Evolutionary conservation across 1,284 basidiomycete species (phyloP).

Genomic region (Salmacisia buchloeana): DNA sequence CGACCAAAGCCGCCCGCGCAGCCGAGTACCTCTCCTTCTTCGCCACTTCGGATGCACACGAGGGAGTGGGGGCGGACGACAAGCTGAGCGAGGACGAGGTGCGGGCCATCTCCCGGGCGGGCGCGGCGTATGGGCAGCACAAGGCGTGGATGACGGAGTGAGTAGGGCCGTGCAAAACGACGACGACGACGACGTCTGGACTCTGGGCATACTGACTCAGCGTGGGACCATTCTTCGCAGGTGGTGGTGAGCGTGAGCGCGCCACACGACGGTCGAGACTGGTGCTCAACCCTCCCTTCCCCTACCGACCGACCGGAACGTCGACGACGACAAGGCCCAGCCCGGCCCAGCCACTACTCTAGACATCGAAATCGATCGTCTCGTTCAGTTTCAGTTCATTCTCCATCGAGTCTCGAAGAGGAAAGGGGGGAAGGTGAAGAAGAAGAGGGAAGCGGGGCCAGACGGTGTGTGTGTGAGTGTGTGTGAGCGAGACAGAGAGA

Average conservation of each 20-base stretch:
- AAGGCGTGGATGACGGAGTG: conserved; percentile 3
- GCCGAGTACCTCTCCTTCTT: background rate
- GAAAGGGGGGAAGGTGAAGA: too few species aligned
- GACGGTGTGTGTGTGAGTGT: background rate
- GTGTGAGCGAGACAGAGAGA: background rate
- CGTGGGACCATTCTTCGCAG: too few species aligned
- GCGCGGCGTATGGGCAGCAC: background rate
- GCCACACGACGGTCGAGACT: too few species aligned
- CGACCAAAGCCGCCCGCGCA: background rate
- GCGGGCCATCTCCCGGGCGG: background rate
- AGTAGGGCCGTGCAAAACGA: background rate
- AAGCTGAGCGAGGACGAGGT: background rate
- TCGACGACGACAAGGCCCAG: too few species aligned
- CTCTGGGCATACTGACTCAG: too few species aligned
- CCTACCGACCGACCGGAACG: too few species aligned
- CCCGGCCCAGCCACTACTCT: too few species aligned
- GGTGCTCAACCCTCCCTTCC: too few species aligned
- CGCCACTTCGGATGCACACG: background rate
- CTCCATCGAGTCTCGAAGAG: background rate
- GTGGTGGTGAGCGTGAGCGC: conserved; percentile 3
- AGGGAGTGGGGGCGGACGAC: background rate
- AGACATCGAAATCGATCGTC: too few species aligned
- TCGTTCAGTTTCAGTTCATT: too few species aligned
- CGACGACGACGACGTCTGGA: too few species aligned
- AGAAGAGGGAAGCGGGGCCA: too few species aligned